A percentile compares a stretch with the other conserved stretches of the same genome.
Conservation (phyloP, 2,329 filamentous ascomycete genomes). For the Coleophoma cylindrospora region DNA sequence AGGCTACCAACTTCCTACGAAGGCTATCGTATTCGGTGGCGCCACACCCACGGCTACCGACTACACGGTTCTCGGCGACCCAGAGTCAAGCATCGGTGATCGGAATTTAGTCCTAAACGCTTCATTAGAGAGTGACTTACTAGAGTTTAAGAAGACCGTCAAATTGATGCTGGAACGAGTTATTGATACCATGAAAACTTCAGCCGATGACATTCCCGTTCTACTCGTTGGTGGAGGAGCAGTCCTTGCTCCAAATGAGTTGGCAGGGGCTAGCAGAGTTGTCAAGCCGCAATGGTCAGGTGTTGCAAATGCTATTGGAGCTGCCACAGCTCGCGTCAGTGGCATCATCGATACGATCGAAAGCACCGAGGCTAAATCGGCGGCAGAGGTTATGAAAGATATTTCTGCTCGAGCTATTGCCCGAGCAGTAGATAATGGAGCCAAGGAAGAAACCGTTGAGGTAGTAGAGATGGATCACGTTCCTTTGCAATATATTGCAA, state of each 20-base stretch:
- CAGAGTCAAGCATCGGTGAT: conserved; percentile 5
- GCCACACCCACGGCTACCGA: conserved; percentile 54
- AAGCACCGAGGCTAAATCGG: conserved; percentile 6
- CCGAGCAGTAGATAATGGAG: conserved; percentile 9
- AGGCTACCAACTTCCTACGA: conserved; percentile 39
- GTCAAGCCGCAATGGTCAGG: conserved; percentile 44
- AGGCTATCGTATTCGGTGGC: conserved; percentile 48
- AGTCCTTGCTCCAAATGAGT: conserved; percentile 39
- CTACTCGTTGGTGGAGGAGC: conserved; percentile 52
- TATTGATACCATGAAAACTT: conserved; percentile 51
- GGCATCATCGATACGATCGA: conserved; percentile 12
- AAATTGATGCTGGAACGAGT: conserved; percentile 44
- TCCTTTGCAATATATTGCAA: conserved; percentile 15
- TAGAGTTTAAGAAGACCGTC: conserved; percentile 33
- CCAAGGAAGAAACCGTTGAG: conserved; percentile 7
- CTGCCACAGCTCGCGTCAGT: conserved; percentile 38
- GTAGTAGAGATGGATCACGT: conserved; percentile 14
- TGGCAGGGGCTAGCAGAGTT: conserved; percentile 43
- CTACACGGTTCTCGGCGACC: conserved; percentile 29
- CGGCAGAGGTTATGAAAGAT: conserved; percentile 6
- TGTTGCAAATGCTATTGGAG: conserved; percentile 53
- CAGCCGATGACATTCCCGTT: conserved; percentile 41
- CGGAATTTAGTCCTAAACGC: conserved; percentile 1
- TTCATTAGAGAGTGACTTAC: conserved; percentile 24
- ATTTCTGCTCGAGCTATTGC: conserved; percentile 3